Conservation (phyloP, 2,329 filamentous ascomycete species). For the Trichoderma afroharzianum region DNA sequence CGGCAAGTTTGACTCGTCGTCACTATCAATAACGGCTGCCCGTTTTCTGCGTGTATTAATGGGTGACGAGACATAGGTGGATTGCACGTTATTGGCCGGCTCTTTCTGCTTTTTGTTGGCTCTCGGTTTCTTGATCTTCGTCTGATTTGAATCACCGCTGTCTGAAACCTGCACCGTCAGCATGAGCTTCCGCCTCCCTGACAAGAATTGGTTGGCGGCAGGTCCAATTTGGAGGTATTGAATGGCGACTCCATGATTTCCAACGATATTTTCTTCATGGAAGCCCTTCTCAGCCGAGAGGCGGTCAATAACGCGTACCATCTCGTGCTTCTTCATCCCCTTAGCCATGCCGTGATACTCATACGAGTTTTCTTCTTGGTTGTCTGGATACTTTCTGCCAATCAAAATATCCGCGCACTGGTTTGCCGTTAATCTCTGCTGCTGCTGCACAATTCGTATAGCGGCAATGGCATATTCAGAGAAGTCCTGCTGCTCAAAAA, state of each 20-base stretch:
- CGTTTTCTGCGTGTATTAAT: constrained; percentile 35
- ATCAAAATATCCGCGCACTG: constrained; percentile 83
- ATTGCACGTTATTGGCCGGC: constrained; percentile 38
- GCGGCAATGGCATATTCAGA: constrained; percentile 69
- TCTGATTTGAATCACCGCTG: constrained; percentile 28
- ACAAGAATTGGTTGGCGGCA: constrained; percentile 41
- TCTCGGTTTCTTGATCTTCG: constrained; percentile 35
- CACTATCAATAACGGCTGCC: constrained; percentile 21
- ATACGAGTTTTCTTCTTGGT: constrained; percentile 51
- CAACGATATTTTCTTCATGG: constrained; percentile 58
- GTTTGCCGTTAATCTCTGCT: constrained; percentile 63
- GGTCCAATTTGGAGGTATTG: constrained; percentile 62
- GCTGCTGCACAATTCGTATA: constrained; percentile 62
- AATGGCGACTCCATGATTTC: constrained; percentile 60
- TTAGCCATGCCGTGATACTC: constrained; percentile 66
- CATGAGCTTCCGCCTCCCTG: constrained; percentile 44
- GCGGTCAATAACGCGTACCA: constrained; percentile 78
- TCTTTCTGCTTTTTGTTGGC: constrained; percentile 34
- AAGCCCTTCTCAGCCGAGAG: constrained; percentile 73
- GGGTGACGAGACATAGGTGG: constrained; percentile 52
- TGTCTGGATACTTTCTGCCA: constrained; percentile 61
- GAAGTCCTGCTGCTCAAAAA: constrained; percentile 72
- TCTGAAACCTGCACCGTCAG: constrained; percentile 40
- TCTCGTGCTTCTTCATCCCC: constrained; percentile 67
- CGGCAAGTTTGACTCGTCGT: constrained; percentile 36